A percentile compares a stretch with the other conserved stretches of the same genome.
phyloP scores from a whole-genome alignment of 208 protist species.

The Plasmodiophora brassicae region DNA sequence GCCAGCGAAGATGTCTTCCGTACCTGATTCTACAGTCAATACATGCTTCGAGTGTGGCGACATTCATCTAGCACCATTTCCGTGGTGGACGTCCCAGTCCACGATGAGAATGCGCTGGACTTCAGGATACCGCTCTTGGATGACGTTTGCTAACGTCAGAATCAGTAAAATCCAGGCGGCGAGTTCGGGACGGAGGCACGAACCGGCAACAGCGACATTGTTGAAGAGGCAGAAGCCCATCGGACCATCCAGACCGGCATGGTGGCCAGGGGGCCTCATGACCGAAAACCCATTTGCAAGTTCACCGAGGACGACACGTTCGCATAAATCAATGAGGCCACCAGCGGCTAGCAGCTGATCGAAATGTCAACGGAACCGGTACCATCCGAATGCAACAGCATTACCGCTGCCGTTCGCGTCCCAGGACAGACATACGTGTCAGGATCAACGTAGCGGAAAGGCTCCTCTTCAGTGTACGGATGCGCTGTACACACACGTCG shows the following conservation, averaged over 20 bases:
- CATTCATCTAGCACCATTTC: slow-evolving; percentile 64
- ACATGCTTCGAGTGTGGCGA: neutral
- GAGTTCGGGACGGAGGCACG: neutral
- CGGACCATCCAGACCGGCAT: slow-evolving; percentile 36
- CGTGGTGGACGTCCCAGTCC: slow-evolving; percentile 87
- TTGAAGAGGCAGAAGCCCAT: slow-evolving; percentile 60
- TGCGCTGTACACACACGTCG: too few species aligned
- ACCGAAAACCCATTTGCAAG: slow-evolving; percentile 57
- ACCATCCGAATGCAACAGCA: too few species aligned
- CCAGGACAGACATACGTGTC: neutral
- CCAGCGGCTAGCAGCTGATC: slow-evolving; percentile 47
- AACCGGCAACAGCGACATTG: slow-evolving; percentile 62
- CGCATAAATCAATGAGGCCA: slow-evolving; percentile 41
- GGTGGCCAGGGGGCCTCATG: slow-evolving; percentile 60
- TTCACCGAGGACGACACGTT: slow-evolving; percentile 48
- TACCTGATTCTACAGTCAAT: neutral
- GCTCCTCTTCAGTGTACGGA: neutral
- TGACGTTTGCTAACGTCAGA: neutral
- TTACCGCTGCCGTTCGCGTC: slow-evolving; percentile 25
- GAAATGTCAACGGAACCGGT: too few species aligned
- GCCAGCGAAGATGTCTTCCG: slow-evolving; percentile 53
- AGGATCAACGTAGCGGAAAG: neutral
- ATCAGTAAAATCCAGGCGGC: neutral
- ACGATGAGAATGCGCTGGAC: slow-evolving; percentile 73
- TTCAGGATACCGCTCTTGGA: neutral